These are phyloP conservation scores for Mycena floridula DNA, from an alignment of 768 basidiomycete genomes.

Conservation along the genomic window DNA sequence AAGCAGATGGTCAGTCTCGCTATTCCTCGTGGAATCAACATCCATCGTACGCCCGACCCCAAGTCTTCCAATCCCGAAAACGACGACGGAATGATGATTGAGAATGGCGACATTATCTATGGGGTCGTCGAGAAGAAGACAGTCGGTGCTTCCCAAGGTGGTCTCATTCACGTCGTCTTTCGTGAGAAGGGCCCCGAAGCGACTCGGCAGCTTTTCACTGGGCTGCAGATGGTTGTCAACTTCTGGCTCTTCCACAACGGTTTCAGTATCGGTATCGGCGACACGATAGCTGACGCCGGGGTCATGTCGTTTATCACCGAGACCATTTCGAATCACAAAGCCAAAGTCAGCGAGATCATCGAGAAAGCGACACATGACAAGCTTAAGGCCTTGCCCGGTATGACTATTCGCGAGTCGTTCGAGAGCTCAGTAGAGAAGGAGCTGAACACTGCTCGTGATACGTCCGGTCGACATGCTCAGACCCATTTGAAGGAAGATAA, in stretches of 20 bases:
- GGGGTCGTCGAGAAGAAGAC: slow-evolving; percentile 98
- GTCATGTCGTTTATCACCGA: slow-evolving; percentile 87
- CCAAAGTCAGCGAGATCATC: slow-evolving; percentile 72
- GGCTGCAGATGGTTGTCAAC: slow-evolving; percentile 93
- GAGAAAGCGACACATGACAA: slow-evolving; percentile 79
- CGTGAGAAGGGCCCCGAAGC: slow-evolving; percentile 95
- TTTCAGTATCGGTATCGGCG: slow-evolving; percentile 98
- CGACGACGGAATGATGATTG: slow-evolving; percentile 93
- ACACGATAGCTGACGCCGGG: slow-evolving; percentile 87
- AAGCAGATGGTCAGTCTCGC: slow-evolving; percentile 92
- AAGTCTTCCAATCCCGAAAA: slow-evolving; percentile 75
- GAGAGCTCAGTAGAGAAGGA: slow-evolving; percentile 88
- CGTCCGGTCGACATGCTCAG: slow-evolving; percentile 94
- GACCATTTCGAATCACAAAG: slow-evolving; percentile 78
- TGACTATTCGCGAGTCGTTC: slow-evolving; percentile 99
- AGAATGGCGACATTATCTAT: slow-evolving; percentile 93
- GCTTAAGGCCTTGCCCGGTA: slow-evolving; percentile 88
- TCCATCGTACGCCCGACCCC: slow-evolving; percentile 73
- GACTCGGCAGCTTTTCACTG: slow-evolving; percentile 85
- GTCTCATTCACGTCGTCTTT: slow-evolving; percentile 94
- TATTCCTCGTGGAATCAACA: slow-evolving; percentile 95
- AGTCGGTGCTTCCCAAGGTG: slow-evolving; percentile 93
- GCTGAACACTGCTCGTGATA: slow-evolving; percentile 92
- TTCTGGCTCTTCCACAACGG: slow-evolving; percentile 99
- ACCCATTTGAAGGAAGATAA: slow-evolving; percentile 97